phyloP scores from a whole-genome alignment of 2,329 filamentous ascomycete genomes.

The Cladorrhinum sp. region DNA sequence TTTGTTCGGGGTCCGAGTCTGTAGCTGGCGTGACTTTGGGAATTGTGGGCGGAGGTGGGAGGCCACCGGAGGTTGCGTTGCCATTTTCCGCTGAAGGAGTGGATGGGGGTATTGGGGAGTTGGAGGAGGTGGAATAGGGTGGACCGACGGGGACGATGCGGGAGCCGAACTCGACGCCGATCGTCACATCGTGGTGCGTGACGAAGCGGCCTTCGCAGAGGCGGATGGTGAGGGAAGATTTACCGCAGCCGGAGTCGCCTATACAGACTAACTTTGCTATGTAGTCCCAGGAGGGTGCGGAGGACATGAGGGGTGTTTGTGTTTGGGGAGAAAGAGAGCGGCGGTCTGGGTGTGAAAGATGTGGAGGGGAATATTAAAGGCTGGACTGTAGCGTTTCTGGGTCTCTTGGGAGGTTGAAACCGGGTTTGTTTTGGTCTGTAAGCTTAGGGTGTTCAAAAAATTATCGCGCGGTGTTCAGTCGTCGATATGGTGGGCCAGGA shows the following conservation, averaged over 20 bases:
- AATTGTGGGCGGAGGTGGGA: slow-evolving; percentile 51
- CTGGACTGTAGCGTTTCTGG: neutral
- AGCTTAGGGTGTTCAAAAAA: neutral
- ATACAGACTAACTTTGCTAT: slow-evolving; percentile 98
- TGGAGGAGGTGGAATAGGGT: slow-evolving; percentile 2
- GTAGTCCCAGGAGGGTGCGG: slow-evolving; percentile 84
- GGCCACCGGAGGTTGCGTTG: slow-evolving; percentile 36
- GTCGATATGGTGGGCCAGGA: neutral
- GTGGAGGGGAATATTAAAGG: neutral
- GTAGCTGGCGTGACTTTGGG: slow-evolving; percentile 25
- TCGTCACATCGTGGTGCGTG: slow-evolving; percentile 92
- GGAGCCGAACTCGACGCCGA: slow-evolving; percentile 93
- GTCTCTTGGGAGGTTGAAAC: neutral
- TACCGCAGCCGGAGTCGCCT: slow-evolving; percentile 93
- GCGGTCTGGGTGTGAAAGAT: slow-evolving; percentile 10
- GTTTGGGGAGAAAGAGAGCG: slow-evolving; percentile 12
- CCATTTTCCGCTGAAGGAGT: slow-evolving; percentile 17
- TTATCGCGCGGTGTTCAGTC: neutral
- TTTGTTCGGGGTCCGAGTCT: slow-evolving; percentile 44
- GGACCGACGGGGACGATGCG: slow-evolving; percentile 33
- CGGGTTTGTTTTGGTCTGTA: neutral
- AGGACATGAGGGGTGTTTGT: slow-evolving; percentile 45
- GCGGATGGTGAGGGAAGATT: slow-evolving; percentile 89
- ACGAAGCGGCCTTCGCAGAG: slow-evolving; percentile 96
- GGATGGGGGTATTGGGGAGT: neutral